Conservation (phyloP, 306 rosid species). For the Alnus glutinosa region DNA sequence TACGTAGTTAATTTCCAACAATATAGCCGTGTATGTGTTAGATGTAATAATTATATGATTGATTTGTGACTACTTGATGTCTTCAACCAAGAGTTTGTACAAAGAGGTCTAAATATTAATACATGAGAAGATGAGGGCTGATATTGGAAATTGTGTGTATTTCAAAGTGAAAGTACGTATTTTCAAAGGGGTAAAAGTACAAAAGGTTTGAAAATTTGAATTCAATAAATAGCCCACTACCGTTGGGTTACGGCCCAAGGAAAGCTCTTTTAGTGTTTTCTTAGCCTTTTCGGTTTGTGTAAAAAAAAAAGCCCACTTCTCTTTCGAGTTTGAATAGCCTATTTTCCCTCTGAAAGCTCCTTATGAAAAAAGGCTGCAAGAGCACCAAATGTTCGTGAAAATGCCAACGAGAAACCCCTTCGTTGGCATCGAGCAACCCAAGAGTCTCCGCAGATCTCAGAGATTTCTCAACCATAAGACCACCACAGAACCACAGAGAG, state of each 20-base stretch:
- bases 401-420: slow-evolving; percentile 47
- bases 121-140: too few species aligned
- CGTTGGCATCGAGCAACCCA: slow-evolving; percentile 15
- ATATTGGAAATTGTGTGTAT: too few species aligned
- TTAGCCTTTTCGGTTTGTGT: neutral
- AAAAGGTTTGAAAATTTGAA: too few species aligned
- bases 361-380: neutral
- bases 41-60: too few species aligned
- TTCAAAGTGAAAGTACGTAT: too few species aligned
- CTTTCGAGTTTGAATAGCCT: slow-evolving; percentile 7
- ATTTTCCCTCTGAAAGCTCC: slow-evolving; percentile 32
- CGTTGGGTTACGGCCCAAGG: neutral
- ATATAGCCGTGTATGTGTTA: too few species aligned
- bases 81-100: too few species aligned
- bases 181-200: too few species aligned
- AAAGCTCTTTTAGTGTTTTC: neutral
- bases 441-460: slow-evolving; percentile 54
- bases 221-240: too few species aligned
- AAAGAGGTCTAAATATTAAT: too few species aligned
- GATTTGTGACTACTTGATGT: too few species aligned
- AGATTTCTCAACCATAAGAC: slow-evolving; percentile 35
- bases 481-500: slow-evolving; percentile 2
- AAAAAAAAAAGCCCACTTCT: neutral
- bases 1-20: too few species aligned
- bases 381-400: slow-evolving; percentile 45